Percentiles rank a stretch among this genome's conserved stretches.
Conservation (phyloP, 2,329 filamentous ascomycete genomes). For the Lecanicillium sp. region DNA sequence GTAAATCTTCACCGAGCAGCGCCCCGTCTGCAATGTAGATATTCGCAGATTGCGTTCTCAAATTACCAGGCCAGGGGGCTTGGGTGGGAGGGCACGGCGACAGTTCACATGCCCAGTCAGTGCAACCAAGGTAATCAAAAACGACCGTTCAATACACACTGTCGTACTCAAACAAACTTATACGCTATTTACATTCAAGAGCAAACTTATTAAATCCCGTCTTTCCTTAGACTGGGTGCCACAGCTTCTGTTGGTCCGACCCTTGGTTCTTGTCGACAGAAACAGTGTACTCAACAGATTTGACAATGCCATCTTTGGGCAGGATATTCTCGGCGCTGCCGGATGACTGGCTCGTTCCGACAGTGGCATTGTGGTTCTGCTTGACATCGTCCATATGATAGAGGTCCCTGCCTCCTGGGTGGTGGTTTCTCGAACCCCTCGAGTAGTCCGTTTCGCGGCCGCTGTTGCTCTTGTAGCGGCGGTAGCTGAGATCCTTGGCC, state of each 20-base stretch:
- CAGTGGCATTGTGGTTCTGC: slow-evolving; percentile 26
- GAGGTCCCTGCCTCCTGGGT: slow-evolving; percentile 21
- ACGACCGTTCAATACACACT: too few relatives aligned
- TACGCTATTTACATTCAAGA: slow-evolving; percentile 3
- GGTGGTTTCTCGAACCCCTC: slow-evolving; percentile 15
- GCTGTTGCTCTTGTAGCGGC: slow-evolving; percentile 26
- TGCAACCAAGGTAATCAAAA: too few relatives aligned
- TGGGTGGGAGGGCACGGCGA: too few relatives aligned
- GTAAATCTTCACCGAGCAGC: too few relatives aligned
- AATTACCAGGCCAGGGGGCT: too few relatives aligned
- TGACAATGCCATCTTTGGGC: slow-evolving; percentile 29
- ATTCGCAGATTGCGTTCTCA: too few relatives aligned
- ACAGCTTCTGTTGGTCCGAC: slow-evolving; percentile 4
- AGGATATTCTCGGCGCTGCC: slow-evolving; percentile 36
- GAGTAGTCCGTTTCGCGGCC: slow-evolving; percentile 21
- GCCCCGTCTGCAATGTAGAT: too few relatives aligned
- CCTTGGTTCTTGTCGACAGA: slow-evolving; percentile 24
- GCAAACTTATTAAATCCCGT: too few relatives aligned
- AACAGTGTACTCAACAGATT: slow-evolving; percentile 37
- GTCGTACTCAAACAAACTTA: too few relatives aligned
- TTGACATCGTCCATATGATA: slow-evolving; percentile 34
- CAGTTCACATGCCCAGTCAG: too few relatives aligned
- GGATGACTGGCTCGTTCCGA: slow-evolving; percentile 20
- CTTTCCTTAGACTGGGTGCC: slow-evolving; percentile 7
- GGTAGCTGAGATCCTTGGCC: slow-evolving; percentile 35